Percentiles rank a stretch among this genome's conserved stretches.
These are phyloP conservation scores for Salvia hispanica DNA, from an alignment of 257 asterid species.

Conservation along the genomic window DNA sequence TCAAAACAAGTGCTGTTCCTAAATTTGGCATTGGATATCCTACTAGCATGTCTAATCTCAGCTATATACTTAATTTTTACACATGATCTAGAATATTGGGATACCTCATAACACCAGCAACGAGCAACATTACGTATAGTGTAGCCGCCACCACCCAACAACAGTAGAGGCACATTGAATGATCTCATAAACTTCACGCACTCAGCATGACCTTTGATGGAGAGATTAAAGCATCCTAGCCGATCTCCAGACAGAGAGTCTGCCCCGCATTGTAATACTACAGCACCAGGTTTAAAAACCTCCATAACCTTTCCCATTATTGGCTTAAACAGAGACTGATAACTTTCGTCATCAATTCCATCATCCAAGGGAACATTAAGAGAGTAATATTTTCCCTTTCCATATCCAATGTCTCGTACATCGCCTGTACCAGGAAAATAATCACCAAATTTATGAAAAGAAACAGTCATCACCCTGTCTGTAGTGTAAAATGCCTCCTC, in stretches of 20 bases:
- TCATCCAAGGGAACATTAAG: slow-evolving; percentile 66
- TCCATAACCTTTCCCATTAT: slow-evolving; percentile 68
- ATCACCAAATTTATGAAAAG: slow-evolving; percentile 68
- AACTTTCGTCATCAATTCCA: slow-evolving; percentile 66
- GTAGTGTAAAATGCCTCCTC: slow-evolving; percentile 73
- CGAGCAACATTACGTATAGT: slow-evolving; percentile 73
- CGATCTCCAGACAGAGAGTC: slow-evolving; percentile 70
- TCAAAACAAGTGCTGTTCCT: neutral
- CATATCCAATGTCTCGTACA: slow-evolving; percentile 61
- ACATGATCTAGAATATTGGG: neutral
- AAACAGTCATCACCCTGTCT: slow-evolving; percentile 71
- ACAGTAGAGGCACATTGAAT: slow-evolving; percentile 59
- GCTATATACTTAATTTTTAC: neutral
- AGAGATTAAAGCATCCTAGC: slow-evolving; percentile 64
- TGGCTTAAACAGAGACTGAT: slow-evolving; percentile 63
- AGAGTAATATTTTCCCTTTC: slow-evolving; percentile 63
- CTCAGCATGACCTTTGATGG: slow-evolving; percentile 69
- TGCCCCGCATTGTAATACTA: slow-evolving; percentile 67
- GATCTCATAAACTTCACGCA: slow-evolving; percentile 65
- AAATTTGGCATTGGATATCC: neutral
- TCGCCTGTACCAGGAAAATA: slow-evolving; percentile 73
- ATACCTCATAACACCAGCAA: slow-evolving; percentile 73
- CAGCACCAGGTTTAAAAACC: slow-evolving; percentile 61
- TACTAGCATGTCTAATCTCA: slow-evolving; percentile 14
- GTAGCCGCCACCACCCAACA: slow-evolving; percentile 71